A percentile compares a stretch with the other conserved stretches of the same genome.
Evolutionary conservation across 2,329 filamentous ascomycete genomes (phyloP).

Genomic region (Aspergillus japonicus): DNA sequence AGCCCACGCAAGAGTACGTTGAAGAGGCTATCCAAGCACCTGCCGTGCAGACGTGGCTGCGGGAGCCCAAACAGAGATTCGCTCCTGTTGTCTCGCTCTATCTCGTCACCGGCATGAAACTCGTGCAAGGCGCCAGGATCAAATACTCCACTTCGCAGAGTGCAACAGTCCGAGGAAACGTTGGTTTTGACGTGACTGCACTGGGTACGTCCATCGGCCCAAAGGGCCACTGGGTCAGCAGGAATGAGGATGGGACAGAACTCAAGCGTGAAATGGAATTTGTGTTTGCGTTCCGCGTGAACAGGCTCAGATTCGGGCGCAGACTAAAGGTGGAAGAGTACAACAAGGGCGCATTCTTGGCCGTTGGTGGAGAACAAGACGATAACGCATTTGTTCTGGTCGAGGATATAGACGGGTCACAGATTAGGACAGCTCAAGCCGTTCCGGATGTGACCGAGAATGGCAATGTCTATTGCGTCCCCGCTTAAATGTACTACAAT

Average conservation of each 20-base stretch:
- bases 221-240: conserved; percentile 25
- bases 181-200: conserved; percentile 22
- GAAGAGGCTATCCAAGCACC: conserved; percentile 28
- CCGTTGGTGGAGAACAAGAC: conserved; percentile 18
- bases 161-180: conserved; percentile 20
- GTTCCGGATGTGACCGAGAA: conserved; percentile 25
- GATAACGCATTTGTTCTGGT: conserved; percentile 24
- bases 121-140: conserved; percentile 29
- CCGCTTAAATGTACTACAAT: conserved; percentile 13
- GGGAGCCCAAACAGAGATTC: conserved; percentile 27
- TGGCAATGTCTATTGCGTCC: conserved; percentile 23
- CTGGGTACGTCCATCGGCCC: conserved; percentile 25
- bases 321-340: conserved; percentile 26
- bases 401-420: conserved; percentile 26
- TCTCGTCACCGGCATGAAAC: conserved; percentile 30
- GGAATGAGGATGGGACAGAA: conserved; percentile 25
- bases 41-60: conserved; percentile 27
- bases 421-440: conserved; percentile 20
- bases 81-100: conserved; percentile 21
- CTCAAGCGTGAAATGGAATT: conserved; percentile 26
- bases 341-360: conserved; percentile 27
- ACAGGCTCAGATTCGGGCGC: conserved; percentile 26
- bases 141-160: conserved; percentile 25
- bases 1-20: conserved; percentile 28
- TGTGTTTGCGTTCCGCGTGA: conserved; percentile 28